Evolutionary conservation across 805 yeast species (phyloP), one percentile per base, ranked within the genome.

Genomic region (Cyberlindnera sargentensis): DNA sequence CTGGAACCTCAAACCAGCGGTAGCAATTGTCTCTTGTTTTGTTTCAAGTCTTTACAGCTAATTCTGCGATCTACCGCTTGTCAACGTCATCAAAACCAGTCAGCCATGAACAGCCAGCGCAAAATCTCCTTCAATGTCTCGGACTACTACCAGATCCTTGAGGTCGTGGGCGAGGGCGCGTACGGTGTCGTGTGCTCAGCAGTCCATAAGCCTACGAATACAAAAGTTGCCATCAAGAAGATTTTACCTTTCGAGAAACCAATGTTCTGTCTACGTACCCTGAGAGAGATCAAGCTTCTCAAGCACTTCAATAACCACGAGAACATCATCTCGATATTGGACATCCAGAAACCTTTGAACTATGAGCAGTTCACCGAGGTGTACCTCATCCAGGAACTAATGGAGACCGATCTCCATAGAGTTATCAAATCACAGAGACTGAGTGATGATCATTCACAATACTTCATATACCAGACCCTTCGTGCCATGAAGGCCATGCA

Each of bases 121-220:
- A 73, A 75, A 37, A 72, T 73, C 43, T 72, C 79, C 3, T 84
- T 82, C 63, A 81, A 81, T 52, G 75, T 84, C 11, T 76, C 82
- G 3, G 72, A 75, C 38, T 77, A 75, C 50, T 84, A 78, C 57
- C 76, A 76, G 47, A 72, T 84, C 6, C 65, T 68, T 20, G 78
- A 76, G 45, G 66, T 82, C 4, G 65, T 85, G 5, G 95, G 95
- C 4, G 86, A 82, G 59, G 95, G 95, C 1, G 89, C 93, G 0
- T 85, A 85, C 52, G 93, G 95, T 0, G 73, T 83, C 3, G 95
- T 85, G 5, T 82, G 84, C 38, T 71, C 79, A 4, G 93, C 89
- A 0, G 60, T 71, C 8, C 87, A 82, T 52, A 70, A 69, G 46
- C 80, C 82, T 9, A 70, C 84, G 1, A 72, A 75, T 20, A 71